Conservation (phyloP, 805 yeast genomes). For the Sungouiozyma ichnusensis region DNA sequence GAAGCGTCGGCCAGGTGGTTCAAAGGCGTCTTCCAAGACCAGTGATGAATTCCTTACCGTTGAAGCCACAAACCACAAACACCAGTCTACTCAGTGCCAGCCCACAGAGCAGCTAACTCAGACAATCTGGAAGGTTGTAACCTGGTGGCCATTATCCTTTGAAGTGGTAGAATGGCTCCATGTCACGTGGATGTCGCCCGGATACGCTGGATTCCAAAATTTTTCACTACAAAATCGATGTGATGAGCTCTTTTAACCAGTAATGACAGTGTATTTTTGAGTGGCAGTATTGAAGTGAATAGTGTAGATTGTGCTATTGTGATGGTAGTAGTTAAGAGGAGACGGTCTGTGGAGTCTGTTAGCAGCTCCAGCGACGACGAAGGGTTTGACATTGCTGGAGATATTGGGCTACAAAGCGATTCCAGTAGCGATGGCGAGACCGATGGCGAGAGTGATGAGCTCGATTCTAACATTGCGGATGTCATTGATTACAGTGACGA, state of each 20-base stretch:
- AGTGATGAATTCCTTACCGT: no score
- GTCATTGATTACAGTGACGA: slow-evolving; percentile 22
- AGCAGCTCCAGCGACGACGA: slow-evolving; percentile 12
- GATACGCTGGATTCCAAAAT: neutral
- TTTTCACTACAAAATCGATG: slow-evolving; percentile 2
- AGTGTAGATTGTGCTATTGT: neutral
- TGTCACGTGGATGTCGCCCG: neutral
- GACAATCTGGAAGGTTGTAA: no score
- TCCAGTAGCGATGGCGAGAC: slow-evolving; percentile 29
- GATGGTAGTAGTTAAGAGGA: slow-evolving; percentile 1
- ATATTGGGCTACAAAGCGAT: slow-evolving; percentile 38
- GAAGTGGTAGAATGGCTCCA: no score
- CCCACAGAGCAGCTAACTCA: no score
- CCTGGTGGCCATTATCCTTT: no score
- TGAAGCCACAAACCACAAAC: no score
- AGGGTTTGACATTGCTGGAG: slow-evolving; percentile 50
- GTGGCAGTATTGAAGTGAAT: neutral
- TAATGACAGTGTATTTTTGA: neutral
- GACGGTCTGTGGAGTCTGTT: neutral
- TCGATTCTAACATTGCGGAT: slow-evolving; percentile 19
- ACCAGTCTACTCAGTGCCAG: no score
- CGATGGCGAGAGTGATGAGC: slow-evolving; percentile 19
- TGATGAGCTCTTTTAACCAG: slow-evolving; percentile 7
- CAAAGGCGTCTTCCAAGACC: no score
- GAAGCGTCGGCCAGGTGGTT: no score